A percentile compares a stretch with the other conserved stretches of the same genome.
phyloP scores from a whole-genome alignment of 495 filamentous ascomycete species.

The Immersiella caudata region DNA sequence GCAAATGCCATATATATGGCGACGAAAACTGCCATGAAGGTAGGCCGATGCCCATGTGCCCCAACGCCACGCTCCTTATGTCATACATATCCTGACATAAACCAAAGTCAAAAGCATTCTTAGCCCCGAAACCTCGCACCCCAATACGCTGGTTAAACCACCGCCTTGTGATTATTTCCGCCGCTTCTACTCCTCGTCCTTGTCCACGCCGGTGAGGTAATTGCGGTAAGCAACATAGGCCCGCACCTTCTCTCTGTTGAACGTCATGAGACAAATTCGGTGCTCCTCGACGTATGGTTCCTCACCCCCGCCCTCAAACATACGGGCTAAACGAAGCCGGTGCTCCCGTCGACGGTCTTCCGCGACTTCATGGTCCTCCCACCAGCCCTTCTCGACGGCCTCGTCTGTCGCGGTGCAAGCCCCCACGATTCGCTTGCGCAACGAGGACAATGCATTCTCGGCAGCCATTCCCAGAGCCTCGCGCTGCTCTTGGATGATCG shows the following conservation, averaged over 20 bases:
- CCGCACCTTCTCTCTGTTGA: background rate
- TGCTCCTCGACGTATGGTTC: background rate
- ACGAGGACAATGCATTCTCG: background rate
- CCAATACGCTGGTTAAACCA: background rate
- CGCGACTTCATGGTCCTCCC: conserved; percentile 30
- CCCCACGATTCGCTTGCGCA: conserved; percentile 26
- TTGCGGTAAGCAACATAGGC: background rate
- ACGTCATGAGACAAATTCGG: background rate
- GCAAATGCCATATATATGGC: background rate
- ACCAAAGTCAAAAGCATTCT: background rate
- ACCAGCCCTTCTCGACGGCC: conserved; percentile 22
- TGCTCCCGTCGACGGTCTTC: conserved; percentile 21
- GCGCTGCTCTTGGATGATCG: conserved; percentile 21
- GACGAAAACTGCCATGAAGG: background rate
- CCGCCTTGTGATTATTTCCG: background rate
- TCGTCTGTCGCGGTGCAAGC: conserved; percentile 19
- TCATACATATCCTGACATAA: background rate
- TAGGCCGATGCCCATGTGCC: background rate
- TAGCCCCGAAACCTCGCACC: background rate
- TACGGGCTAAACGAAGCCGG: conserved; percentile 3
- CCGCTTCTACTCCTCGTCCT: background rate
- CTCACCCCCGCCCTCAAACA: conserved; percentile 13
- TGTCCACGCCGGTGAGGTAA: background rate
- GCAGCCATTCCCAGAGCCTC: conserved; percentile 17
- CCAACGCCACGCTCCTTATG: background rate